A percentile compares a stretch with the other conserved stretches of the same genome.
phyloP scores from a whole-genome alignment of 768 basidiomycete species.

The Tricholoma terreum region DNA sequence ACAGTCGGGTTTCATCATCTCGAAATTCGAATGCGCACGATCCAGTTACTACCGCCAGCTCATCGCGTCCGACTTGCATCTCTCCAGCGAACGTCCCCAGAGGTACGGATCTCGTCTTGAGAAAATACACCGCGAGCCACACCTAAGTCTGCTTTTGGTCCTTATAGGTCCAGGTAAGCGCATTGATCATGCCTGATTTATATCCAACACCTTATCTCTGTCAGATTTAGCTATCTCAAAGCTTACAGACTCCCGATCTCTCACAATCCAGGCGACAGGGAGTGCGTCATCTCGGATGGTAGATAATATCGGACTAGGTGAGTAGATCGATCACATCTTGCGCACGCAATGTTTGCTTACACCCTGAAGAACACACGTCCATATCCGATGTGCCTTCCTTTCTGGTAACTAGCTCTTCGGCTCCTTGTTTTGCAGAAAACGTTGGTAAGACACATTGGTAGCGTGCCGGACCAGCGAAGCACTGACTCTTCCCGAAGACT shows the following conservation, averaged over 20 bases:
- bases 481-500: background rate
- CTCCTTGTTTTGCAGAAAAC: background rate
- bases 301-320: background rate
- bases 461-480: background rate
- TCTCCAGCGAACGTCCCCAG: background rate
- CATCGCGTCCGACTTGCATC: background rate
- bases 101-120: too few species aligned
- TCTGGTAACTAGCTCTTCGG: background rate
- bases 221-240: background rate
- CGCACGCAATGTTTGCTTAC: background rate
- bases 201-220: background rate
- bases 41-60: background rate
- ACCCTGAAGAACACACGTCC: background rate
- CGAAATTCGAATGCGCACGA: too few species aligned
- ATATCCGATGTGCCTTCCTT: background rate
- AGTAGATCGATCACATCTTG: too few species aligned
- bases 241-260: background rate
- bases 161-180: background rate
- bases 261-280: background rate
- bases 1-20: too few species aligned
- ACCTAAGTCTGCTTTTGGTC: background rate
- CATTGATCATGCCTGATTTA: background rate
- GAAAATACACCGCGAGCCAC: background rate
- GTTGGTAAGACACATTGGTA: background rate
- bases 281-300: background rate